Percentiles rank a stretch among this genome's conserved stretches.
Evolutionary conservation across 106 monocot genomes (phyloP).

Genomic region (Gastrodia elata): DNA sequence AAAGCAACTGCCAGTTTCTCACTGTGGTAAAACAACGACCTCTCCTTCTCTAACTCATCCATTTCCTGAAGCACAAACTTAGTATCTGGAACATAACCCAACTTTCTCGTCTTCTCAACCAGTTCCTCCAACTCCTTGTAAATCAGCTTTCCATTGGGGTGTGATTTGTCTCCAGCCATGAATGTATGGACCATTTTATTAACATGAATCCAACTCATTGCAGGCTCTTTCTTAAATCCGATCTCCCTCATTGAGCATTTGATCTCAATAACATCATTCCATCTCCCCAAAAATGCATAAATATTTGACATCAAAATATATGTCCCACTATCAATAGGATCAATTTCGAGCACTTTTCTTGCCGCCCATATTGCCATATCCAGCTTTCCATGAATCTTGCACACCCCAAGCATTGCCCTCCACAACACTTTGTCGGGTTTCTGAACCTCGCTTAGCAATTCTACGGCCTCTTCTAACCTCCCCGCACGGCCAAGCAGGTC

Average conservation of each 20-base stretch:
- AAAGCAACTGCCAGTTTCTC: constrained; percentile 52
- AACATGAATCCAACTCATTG: constrained; percentile 60
- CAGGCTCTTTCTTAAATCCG: constrained; percentile 54
- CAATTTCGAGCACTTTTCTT: constrained; percentile 37
- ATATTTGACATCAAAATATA: constrained; percentile 53
- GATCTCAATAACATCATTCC: constrained; percentile 36
- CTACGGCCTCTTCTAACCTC: constrained; percentile 49
- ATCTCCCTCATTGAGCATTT: constrained; percentile 37
- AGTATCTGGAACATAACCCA: constrained; percentile 58
- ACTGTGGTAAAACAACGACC: constrained; percentile 43
- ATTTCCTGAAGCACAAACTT: constrained; percentile 62
- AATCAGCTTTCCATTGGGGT: constrained; percentile 28
- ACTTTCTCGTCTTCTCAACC: constrained; percentile 25
- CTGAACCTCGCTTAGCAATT: constrained; percentile 8
- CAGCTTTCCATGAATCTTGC: constrained; percentile 53
- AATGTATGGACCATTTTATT: constrained; percentile 35
- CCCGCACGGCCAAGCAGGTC: constrained; percentile 54
- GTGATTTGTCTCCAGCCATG: constrained; percentile 47
- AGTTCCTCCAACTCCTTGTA: constrained; percentile 30
- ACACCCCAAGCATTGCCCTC: constrained; percentile 58
- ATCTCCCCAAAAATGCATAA: constrained; percentile 52
- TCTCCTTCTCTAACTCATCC: constrained; percentile 33
- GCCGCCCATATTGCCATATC: constrained; percentile 51
- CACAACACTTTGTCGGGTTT: constrained; percentile 49
- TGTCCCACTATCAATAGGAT: constrained; percentile 31